These are phyloP conservation scores for Thuidium tamariscinum DNA, from an alignment of 225 moss, liverwort and hornwort species.

Conservation along the genomic window DNA sequence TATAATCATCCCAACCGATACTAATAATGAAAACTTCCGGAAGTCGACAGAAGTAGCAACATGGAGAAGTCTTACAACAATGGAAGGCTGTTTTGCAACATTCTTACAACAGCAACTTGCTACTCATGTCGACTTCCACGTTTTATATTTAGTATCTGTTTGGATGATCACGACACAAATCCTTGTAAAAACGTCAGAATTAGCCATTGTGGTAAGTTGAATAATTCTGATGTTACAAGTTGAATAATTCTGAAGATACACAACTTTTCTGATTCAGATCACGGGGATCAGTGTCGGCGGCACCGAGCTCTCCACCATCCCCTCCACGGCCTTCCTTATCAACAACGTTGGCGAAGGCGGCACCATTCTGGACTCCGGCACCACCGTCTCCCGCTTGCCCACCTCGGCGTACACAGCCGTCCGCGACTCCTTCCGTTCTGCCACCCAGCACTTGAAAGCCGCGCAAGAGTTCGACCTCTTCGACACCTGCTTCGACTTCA, in stretches of 20 bases:
- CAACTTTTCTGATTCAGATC: not conserved
- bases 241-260: not conserved
- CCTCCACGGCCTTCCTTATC: conserved; percentile 4
- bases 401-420: not conserved
- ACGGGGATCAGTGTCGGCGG: conserved; percentile 48
- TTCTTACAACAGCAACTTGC: not conserved
- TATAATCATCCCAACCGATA: not conserved
- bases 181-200: not conserved
- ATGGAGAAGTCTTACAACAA: not conserved
- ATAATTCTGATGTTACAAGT: not conserved
- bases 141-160: not conserved
- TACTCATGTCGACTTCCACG: not conserved
- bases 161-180: not conserved
- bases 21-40: not conserved
- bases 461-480: not conserved
- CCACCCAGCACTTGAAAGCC: not conserved
- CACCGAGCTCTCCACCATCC: conserved; percentile 1
- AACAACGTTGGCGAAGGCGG: conserved; percentile 22
- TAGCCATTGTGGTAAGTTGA: not conserved
- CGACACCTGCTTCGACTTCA: conserved; percentile 40
- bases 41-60: not conserved
- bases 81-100: not conserved
- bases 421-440: conserved; percentile 34
- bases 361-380: conserved; percentile 42
- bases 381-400: conserved; percentile 21